A percentile compares a stretch with the other conserved stretches of the same genome.
Conservation (phyloP, 805 yeast genomes). For the Pichia rugopelliculosa region DNA sequence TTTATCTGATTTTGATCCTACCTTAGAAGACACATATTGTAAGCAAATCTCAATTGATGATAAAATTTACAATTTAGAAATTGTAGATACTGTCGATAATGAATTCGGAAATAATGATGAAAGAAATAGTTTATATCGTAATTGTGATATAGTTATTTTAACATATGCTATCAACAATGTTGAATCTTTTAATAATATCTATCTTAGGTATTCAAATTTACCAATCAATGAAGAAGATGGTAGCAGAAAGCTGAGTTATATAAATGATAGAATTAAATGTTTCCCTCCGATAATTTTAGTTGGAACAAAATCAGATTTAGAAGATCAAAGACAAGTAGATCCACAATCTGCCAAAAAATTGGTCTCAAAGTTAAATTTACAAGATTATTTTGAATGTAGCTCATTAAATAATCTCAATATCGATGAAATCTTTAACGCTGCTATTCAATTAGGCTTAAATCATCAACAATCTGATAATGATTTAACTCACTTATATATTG, state of each 20-base stretch:
- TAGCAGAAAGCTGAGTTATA: constrained; percentile 1
- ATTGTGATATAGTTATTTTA: constrained; percentile 43
- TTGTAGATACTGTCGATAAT: constrained; percentile 86
- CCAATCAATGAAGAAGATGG: constrained; percentile 25
- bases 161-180: constrained; percentile 41
- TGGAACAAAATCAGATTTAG: constrained; percentile 74
- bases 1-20: constrained; percentile 19
- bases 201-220: constrained; percentile 21
- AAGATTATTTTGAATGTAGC: constrained; percentile 61
- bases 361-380: constrained; percentile 20
- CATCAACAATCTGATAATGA: constrained; percentile 11
- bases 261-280: constrained; percentile 2
- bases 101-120: constrained; percentile 37
- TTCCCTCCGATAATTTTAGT: constrained; percentile 39
- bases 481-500: constrained; percentile 5
- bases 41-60: constrained; percentile 27
- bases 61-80: constrained; percentile 34
- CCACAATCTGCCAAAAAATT: constrained; percentile 28
- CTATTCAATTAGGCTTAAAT: constrained; percentile 12
- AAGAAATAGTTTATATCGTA: constrained; percentile 13
- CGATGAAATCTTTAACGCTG: constrained; percentile 59
- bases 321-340: constrained; percentile 66
- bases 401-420: constrained; percentile 73
- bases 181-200: constrained; percentile 10
- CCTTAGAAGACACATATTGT: constrained; percentile 24